Conservation (phyloP, 345 rosid genomes). For the Hirschfeldia incana region DNA sequence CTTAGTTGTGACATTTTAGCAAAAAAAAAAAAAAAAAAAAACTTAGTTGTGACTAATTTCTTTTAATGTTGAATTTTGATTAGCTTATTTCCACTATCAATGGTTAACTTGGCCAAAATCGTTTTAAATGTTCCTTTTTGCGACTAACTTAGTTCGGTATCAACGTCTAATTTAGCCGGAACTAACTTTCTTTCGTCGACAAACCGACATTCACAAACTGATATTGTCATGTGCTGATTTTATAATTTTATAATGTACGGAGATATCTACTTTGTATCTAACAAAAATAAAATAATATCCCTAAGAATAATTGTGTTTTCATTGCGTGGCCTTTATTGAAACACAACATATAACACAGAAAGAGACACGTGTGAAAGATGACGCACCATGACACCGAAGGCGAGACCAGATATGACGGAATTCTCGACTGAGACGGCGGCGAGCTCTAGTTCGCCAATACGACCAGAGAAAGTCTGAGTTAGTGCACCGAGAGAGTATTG, state of each 20-base stretch:
- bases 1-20: too few species aligned
- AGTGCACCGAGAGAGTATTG: constrained; percentile 93
- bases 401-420: constrained; percentile 84
- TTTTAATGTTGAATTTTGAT: background rate
- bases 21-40: too few species aligned
- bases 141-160: background rate
- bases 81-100: background rate
- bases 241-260: background rate
- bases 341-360: constrained; percentile 9
- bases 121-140: background rate
- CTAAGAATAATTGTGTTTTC: background rate
- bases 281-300: background rate
- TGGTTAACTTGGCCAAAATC: background rate
- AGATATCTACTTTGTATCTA: background rate
- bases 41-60: background rate
- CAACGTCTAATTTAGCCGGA: background rate
- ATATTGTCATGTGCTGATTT: background rate
- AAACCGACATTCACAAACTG: background rate
- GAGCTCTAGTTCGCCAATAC: constrained; percentile 69
- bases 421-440: constrained; percentile 92
- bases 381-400: constrained; percentile 82
- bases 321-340: constrained; percentile 12
- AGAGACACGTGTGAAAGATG: background rate
- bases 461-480: constrained; percentile 83
- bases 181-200: background rate